Conservation (phyloP, 2,329 filamentous ascomycete species). For the Cucurbitaria berberidis region DNA sequence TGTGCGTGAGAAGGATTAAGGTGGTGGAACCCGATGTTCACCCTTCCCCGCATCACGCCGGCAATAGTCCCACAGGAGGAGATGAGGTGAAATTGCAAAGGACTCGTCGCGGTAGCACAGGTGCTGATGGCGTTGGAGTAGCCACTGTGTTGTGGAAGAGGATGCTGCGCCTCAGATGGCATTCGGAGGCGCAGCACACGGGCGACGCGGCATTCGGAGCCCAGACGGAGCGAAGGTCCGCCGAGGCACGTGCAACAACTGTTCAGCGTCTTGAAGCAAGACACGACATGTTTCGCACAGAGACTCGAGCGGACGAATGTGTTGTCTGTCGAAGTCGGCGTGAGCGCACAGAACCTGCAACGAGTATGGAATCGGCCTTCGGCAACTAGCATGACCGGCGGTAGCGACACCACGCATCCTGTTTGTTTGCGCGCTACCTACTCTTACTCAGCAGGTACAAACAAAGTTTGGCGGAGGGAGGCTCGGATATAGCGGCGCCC, state of each 20-base stretch:
- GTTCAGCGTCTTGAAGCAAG: conserved; percentile 4
- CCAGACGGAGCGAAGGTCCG: conserved; percentile 4
- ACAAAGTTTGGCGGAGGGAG: conserved; percentile 3
- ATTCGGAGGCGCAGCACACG: conserved; percentile 5
- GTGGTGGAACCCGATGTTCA: conserved; percentile 4
- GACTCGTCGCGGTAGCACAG: conserved; percentile 9
- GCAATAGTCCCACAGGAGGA: background rate
- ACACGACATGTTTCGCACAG: conserved; percentile 25
- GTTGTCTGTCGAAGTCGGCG: conserved; percentile 25
- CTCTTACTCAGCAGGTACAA: conserved; percentile 5
- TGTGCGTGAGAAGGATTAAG: conserved; percentile 1
- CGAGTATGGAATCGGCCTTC: background rate
- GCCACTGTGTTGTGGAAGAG: conserved; percentile 18
- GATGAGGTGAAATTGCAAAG: conserved; percentile 1
- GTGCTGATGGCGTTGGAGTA: conserved; percentile 10
- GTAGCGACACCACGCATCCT: background rate
- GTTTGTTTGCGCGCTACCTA: background rate
- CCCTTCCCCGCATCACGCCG: conserved; percentile 25
- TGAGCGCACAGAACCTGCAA: conserved; percentile 3
- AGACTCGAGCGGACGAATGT: conserved; percentile 20
- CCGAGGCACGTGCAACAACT: conserved; percentile 11
- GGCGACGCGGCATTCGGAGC: conserved; percentile 8
- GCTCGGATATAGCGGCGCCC: conserved; percentile 16
- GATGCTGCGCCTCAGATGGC: conserved; percentile 23
- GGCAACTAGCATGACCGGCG: background rate